Evolutionary conservation across 192 early-diverging fungal species (phyloP).

Genomic region (Coemansia sp.): DNA sequence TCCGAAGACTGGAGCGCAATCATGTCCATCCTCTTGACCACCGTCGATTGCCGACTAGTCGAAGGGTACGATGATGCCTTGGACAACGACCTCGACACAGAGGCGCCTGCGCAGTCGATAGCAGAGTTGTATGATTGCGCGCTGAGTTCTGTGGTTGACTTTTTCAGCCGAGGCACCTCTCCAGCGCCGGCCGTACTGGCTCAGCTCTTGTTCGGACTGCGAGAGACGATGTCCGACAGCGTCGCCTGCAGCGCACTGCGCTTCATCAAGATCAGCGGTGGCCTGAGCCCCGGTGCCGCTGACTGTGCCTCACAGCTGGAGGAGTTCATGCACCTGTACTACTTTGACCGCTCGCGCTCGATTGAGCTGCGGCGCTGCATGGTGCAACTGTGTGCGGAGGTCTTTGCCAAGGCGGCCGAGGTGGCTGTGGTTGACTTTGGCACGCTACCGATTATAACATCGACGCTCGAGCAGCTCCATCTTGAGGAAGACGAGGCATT

Average conservation of each 20-base stretch:
- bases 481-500: conserved; percentile 36
- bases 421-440: background rate
- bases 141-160: conserved; percentile 23
- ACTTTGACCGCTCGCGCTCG: conserved; percentile 46
- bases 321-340: conserved; percentile 47
- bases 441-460: conserved; percentile 28
- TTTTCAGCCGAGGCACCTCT: conserved; percentile 13
- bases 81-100: conserved; percentile 1
- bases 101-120: conserved; percentile 5
- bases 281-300: conserved; percentile 25
- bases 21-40: conserved; percentile 30
- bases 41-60: conserved; percentile 23
- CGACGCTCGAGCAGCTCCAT: conserved; percentile 35
- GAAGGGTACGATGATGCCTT: conserved; percentile 6
- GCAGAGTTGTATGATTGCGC: conserved; percentile 32
- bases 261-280: conserved; percentile 27
- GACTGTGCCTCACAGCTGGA: conserved; percentile 22
- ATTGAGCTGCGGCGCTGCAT: conserved; percentile 32
- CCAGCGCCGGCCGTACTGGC: conserved; percentile 15
- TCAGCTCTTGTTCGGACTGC: conserved; percentile 30
- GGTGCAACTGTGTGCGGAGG: conserved; percentile 16
- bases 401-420: conserved; percentile 13
- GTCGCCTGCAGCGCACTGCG: conserved; percentile 38
- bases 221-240: conserved; percentile 33
- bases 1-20: conserved; percentile 39